Evolutionary conservation across 1,284 basidiomycete genomes (phyloP), one percentile per base, ranked within the genome.

Genomic region (Anthracocystis setariae): DNA sequence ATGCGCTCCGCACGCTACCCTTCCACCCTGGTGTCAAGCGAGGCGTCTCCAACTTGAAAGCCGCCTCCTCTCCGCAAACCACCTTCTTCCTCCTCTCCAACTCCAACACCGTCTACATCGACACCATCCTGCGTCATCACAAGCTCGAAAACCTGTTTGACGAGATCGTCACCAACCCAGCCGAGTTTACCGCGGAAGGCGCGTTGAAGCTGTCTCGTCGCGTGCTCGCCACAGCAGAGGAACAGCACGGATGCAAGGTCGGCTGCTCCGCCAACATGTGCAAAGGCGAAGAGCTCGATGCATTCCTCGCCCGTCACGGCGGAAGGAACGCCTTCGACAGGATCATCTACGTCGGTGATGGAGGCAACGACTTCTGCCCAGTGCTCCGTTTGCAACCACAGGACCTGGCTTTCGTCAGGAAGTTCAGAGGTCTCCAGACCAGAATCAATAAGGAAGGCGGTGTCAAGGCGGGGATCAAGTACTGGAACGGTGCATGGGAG

Each of bases 221-320:
- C 43, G 86, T 98, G 38, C 89, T 90, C 52, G 90, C 91, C 15
- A 82, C 86, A 39, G 70, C 57, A 2, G 58, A 59, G 17, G 90
- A 59, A 0, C 94, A 94, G 77, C 96, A 98, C 83, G 82, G 79
- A 2, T 98, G 95, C 85, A 86, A 85, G 50, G 87, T 97, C 52
- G 95, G 95, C 15, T 98, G 95, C 86, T 90, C 90, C 59, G 88
- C 91, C 10, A 98, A 98, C 85, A 97, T 98, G 94, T 98, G 95
- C 87, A 98, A 98, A 87, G 95, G 95, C 39, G 90, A 92, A 74
- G 95, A 98, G 83, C 87, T 98, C 27, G 88, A 90, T 5, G 89
- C 89, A 0, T 97, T 91, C 85, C 86, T 95, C 42, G 85, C 85
- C 2, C 85, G 89, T n/a, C 86, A 91, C 68, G 86, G 87, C n/a